phyloP scores from a whole-genome alignment of 352 stramenopile genomes.

The Globisporangium emineosum region DNA sequence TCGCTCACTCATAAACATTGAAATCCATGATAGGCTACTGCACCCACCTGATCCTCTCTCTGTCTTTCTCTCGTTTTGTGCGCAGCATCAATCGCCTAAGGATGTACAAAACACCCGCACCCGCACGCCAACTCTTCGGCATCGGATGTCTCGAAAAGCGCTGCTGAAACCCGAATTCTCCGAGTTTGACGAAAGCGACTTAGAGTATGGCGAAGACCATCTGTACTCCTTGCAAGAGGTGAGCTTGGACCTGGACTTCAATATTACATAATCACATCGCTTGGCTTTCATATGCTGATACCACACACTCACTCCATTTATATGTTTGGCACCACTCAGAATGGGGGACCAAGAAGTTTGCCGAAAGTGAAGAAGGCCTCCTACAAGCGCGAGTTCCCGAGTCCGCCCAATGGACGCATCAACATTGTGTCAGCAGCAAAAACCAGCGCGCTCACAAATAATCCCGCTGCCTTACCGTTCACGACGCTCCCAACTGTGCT shows the following conservation, averaged over 20 bases:
- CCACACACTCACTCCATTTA: not conserved
- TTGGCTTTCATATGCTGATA: not conserved
- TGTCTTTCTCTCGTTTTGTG: not conserved
- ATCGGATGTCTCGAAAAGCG: conserved; percentile 26
- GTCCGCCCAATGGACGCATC: conserved; percentile 30
- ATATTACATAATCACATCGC: not conserved
- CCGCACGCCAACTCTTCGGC: conserved; percentile 32
- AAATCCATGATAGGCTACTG: not conserved
- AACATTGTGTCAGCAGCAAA: conserved; percentile 21
- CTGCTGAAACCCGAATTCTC: conserved; percentile 11
- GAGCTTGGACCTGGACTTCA: not conserved
- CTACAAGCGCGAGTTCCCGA: conserved; percentile 54
- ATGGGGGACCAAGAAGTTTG: conserved; percentile 11
- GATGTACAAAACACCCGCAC: conserved; percentile 30
- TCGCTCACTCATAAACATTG: not conserved
- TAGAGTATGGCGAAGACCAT: conserved; percentile 3
- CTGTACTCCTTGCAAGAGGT: conserved; percentile 34
- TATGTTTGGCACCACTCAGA: too few relatives aligned
- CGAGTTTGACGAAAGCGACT: not conserved
- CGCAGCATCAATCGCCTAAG: conserved; percentile 27
- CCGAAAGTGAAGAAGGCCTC: conserved; percentile 20
- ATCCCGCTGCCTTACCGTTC: conserved; percentile 14
- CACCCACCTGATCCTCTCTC: not conserved
- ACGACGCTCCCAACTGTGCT: conserved; percentile 26
- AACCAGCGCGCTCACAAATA: conserved; percentile 1